Evolutionary conservation across 2,329 filamentous ascomycete species (phyloP).

Genomic region (Didymella keratinophila): DNA sequence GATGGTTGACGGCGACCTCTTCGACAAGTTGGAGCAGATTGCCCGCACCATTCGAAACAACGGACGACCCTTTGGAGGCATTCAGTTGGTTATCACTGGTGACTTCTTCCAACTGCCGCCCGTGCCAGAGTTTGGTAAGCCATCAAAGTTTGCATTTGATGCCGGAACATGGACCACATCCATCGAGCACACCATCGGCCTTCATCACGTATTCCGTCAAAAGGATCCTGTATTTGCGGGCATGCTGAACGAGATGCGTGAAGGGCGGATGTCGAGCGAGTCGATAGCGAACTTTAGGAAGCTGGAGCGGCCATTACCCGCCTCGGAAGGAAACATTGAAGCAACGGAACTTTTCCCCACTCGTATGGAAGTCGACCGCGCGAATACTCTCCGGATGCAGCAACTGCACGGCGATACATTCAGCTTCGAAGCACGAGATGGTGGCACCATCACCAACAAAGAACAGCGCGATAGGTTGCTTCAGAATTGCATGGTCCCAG

Average conservation of each 20-base stretch:
- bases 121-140: constrained; percentile 78
- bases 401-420: constrained; percentile 73
- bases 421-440: constrained; percentile 77
- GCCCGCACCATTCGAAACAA: constrained; percentile 88
- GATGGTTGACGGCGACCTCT: constrained; percentile 97
- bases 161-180: constrained; percentile 90
- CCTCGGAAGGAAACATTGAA: constrained; percentile 77
- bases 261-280: constrained; percentile 78
- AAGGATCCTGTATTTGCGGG: constrained; percentile 86
- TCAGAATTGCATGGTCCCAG: constrained; percentile 91
- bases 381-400: constrained; percentile 78
- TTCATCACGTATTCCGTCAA: constrained; percentile 96
- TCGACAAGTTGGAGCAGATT: constrained; percentile 92
- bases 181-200: constrained; percentile 92
- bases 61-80: constrained; percentile 90
- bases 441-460: constrained; percentile 72
- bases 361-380: constrained; percentile 84
- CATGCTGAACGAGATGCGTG: constrained; percentile 98
- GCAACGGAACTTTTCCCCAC: constrained; percentile 96
- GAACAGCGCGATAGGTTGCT: constrained; percentile 78
- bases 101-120: constrained; percentile 98
- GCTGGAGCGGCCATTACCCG: constrained; percentile 68
- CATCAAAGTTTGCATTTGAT: constrained; percentile 91
- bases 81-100: constrained; percentile 93
- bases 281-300: constrained; percentile 80